A percentile compares a stretch with the other conserved stretches of the same genome.
These are phyloP conservation scores for Didymella keratinophila DNA, from an alignment of 2,329 filamentous ascomycete genomes.

Conservation along the genomic window DNA sequence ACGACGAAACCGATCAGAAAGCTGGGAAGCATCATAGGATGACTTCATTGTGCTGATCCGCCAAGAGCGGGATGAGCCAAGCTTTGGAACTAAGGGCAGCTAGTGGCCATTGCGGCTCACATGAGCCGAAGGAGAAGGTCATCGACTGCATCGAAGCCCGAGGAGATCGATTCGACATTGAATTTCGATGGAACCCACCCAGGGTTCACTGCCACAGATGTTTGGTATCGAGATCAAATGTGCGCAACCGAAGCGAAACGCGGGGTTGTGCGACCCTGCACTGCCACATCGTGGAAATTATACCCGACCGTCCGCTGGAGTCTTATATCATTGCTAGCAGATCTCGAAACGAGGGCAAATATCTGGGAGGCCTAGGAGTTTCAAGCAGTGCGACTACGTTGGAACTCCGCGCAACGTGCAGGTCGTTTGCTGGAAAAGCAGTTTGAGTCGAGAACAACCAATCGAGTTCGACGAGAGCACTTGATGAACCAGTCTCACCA, in stretches of 20 bases:
- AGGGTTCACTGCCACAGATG: constrained; percentile 3
- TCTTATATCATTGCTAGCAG: neutral
- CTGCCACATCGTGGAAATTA: neutral
- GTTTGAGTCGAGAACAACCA: too few species aligned
- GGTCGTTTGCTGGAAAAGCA: too few species aligned
- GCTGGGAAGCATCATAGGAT: constrained; percentile 3
- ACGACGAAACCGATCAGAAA: neutral
- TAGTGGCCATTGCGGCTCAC: constrained; percentile 10
- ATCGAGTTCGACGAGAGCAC: too few species aligned
- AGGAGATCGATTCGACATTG: neutral
- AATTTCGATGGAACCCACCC: neutral
- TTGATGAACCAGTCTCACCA: too few species aligned
- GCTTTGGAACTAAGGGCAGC: neutral
- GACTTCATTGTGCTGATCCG: constrained; percentile 20
- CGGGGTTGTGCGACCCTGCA: constrained; percentile 1
- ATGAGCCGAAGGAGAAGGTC: neutral
- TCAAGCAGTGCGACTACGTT: too few species aligned
- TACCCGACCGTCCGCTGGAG: neutral
- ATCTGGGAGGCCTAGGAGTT: neutral
- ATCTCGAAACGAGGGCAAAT: too few species aligned
- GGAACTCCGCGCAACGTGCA: too few species aligned
- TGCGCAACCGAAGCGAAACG: constrained; percentile 3
- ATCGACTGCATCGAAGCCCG: constrained; percentile 1
- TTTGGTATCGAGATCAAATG: constrained; percentile 2
- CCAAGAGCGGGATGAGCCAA: constrained; percentile 14